Base-by-base conservation (phyloP, 768 basidiomycete genomes). In the Termitomyces sp. region DNA sequence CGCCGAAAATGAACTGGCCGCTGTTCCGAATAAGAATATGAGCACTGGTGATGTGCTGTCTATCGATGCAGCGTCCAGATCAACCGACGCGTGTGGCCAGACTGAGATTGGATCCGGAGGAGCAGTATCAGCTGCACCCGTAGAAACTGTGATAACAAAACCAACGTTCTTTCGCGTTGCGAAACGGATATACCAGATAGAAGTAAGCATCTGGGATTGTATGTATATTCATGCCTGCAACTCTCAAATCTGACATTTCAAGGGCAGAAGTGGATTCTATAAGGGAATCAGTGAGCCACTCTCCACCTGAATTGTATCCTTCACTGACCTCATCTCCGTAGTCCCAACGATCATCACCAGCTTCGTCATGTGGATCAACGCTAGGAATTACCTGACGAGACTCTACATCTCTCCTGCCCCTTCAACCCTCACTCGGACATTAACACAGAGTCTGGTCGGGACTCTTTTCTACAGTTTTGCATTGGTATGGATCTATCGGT, bases 361-460 rank as follows among this genome's bases (percentile, higher is more conserved):
- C 35, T 45, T 62, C 39, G 3, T 67, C 42, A 38, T 44, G 44
- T n/a, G 22, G 55, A 48, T 64, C 24, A 57, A 36, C 58, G 20
- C 52, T 20, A 16, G 42, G 46, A 57, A 39, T 33, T 24, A 5
- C 11, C 8, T 48, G 32, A 38, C 56, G 3, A 67, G 66, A 50
- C 0, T 65, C 7, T 66, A 68, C n/a, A 57, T 70, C 3, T 68
- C 70, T 13, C 69, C 70, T n/a, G 61, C 63, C 7, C 63, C 67
- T n/a, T 36, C 45, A 7, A 61, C 57, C 13, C 4, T 59, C n/a
- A 15, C 40, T n/a, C 58, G 56, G 16, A 57, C 54, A n/a, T 13
- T 68, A 0, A 4, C 55, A 15, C 38, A 33, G 1, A 52, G 61
- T 18, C 24, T 65, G n/a, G 18, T 69, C 16, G 56, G 55, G 39